These are phyloP conservation scores for Crassisporium funariophilum DNA, from an alignment of 768 basidiomycete genomes.

Conservation along the genomic window DNA sequence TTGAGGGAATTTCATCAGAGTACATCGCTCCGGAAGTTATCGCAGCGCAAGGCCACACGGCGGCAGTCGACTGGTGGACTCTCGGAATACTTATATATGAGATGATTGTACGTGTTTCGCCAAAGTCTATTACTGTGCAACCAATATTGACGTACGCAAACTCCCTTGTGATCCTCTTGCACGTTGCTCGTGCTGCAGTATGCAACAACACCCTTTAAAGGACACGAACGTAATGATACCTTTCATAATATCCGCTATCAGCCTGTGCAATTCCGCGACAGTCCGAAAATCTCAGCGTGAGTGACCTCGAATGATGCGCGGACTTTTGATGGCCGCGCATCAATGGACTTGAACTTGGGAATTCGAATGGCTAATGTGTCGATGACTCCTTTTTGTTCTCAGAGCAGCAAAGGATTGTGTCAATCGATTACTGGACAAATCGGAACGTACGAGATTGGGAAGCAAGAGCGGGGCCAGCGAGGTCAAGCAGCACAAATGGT, in stretches of 20 bases:
- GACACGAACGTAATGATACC: conserved; percentile 89
- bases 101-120: conserved; percentile 82
- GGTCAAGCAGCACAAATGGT: conserved; percentile 99
- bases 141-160: conserved; percentile 38
- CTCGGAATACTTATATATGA: conserved; percentile 98
- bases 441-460: conserved; percentile 85
- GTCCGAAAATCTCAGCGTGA: conserved; percentile 63
- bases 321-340: conserved; percentile 28
- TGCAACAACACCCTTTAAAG: conserved; percentile 99
- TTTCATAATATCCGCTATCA: conserved; percentile 93
- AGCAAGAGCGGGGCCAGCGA: conserved; percentile 96
- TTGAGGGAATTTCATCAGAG: conserved; percentile 52
- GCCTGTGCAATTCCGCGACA: conserved; percentile 85
- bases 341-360: conserved; percentile 19
- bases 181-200: conserved; percentile 56
- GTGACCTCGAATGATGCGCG: conserved; percentile 32
- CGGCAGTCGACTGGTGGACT: conserved; percentile 99
- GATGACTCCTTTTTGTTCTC: conserved; percentile 18
- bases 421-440: conserved; percentile 86
- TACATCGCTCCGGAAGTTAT: conserved; percentile 99
- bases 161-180: conserved; percentile 24
- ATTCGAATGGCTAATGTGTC: conserved; percentile 27
- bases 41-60: conserved; percentile 93
- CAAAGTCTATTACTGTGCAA: conserved; percentile 30
- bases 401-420: conserved; percentile 91